These are phyloP conservation scores for carrot (Daucus carota) DNA, from an alignment of 129 eudicot species.

Conservation along the genomic window DNA sequence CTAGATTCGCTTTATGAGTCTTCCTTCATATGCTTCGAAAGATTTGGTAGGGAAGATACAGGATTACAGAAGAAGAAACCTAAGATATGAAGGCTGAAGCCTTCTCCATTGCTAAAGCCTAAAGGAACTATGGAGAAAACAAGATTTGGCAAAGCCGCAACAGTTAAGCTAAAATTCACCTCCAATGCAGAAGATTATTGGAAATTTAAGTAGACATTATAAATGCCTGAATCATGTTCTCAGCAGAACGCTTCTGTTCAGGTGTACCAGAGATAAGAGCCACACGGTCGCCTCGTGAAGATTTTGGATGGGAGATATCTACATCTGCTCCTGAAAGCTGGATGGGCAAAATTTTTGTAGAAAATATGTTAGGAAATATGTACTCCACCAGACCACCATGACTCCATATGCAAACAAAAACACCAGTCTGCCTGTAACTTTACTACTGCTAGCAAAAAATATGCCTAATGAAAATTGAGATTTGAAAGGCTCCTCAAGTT, in stretches of 20 bases:
- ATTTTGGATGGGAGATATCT: conserved; percentile 76
- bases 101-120: conserved; percentile 29
- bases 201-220: conserved; percentile 65
- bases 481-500: background rate
- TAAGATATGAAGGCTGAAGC: conserved; percentile 21
- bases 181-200: conserved; percentile 13
- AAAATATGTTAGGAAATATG: background rate
- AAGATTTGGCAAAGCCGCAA: conserved; percentile 19
- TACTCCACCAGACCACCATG: background rate
- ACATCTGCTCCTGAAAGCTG: conserved; percentile 91
- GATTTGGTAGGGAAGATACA: conserved; percentile 14
- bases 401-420: background rate
- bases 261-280: conserved; percentile 85
- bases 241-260: conserved; percentile 94
- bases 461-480: background rate
- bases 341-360: conserved; percentile 21
- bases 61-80: conserved; percentile 30
- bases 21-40: conserved; percentile 24
- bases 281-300: conserved; percentile 86
- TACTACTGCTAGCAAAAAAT: background rate
- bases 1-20: conserved; percentile 21
- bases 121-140: conserved; percentile 19
- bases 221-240: conserved; percentile 94
- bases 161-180: conserved; percentile 29
- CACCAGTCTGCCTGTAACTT: background rate